phyloP scores from a whole-genome alignment of 441 rosid species.

The Populus tomentosa region DNA sequence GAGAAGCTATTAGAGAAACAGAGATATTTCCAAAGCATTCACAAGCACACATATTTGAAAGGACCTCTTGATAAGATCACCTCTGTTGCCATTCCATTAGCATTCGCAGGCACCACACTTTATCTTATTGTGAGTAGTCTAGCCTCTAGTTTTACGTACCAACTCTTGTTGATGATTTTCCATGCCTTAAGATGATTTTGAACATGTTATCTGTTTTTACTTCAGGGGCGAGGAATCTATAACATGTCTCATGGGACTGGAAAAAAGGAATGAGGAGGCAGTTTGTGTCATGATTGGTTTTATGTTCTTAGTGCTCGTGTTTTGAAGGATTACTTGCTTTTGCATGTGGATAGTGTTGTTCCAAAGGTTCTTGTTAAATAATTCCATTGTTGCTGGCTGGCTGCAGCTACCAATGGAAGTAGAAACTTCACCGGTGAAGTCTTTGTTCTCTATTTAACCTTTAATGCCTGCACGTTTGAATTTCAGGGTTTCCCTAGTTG shows the following conservation, averaged over 20 bases:
- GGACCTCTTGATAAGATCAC: constrained; percentile 75
- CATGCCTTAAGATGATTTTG: background rate
- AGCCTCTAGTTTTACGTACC: background rate
- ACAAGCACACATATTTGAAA: constrained; percentile 68
- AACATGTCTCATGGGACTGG: constrained; percentile 88
- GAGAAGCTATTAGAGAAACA: constrained; percentile 80
- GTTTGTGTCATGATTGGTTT: background rate
- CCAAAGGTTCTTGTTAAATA: constrained; percentile 24
- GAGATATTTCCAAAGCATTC: constrained; percentile 58
- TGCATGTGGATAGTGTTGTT: constrained; percentile 13
- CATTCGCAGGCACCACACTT: constrained; percentile 54
- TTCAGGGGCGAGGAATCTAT: constrained; percentile 85
- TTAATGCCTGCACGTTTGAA: background rate
- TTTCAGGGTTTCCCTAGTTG: background rate
- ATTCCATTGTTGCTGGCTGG: constrained; percentile 19
- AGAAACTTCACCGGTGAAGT: constrained; percentile 9
- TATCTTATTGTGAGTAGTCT: constrained; percentile 59
- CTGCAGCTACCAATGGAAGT: constrained; percentile 16
- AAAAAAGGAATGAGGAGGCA: constrained; percentile 67
- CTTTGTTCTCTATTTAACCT: background rate
- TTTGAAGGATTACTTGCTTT: constrained; percentile 19
- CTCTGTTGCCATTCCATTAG: constrained; percentile 69
- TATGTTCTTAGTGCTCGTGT: constrained; percentile 4
- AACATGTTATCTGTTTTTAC: background rate
- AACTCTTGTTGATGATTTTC: background rate